These are phyloP conservation scores for Penicillium digitatum DNA, from an alignment of 2,329 filamentous ascomycete species.

Conservation along the genomic window DNA sequence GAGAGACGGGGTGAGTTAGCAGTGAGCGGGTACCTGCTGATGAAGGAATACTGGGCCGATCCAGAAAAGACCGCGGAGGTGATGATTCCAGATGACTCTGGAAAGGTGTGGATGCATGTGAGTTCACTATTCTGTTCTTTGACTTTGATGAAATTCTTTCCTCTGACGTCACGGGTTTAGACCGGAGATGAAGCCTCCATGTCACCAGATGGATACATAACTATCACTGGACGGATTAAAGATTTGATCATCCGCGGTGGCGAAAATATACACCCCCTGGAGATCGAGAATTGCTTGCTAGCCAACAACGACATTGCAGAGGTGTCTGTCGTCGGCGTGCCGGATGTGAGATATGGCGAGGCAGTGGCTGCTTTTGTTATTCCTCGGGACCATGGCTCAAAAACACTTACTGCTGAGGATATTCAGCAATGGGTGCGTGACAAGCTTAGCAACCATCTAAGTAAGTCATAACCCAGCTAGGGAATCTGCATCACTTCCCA, in stretches of 20 bases:
- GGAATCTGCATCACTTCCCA: not conserved
- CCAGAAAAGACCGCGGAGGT: slow-evolving; percentile 65
- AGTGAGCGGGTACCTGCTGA: slow-evolving; percentile 78
- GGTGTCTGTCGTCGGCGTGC: slow-evolving; percentile 76
- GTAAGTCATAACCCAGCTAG: slow-evolving; percentile 37
- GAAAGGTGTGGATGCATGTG: slow-evolving; percentile 72
- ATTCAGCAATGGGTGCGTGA: slow-evolving; percentile 69
- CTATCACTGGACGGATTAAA: slow-evolving; percentile 88
- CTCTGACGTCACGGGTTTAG: slow-evolving; percentile 36
- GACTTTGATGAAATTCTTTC: not conserved
- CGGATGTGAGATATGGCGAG: slow-evolving; percentile 80
- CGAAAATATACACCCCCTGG: slow-evolving; percentile 92
- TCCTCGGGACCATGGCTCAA: slow-evolving; percentile 36
- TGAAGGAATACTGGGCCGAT: slow-evolving; percentile 88
- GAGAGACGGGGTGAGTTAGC: slow-evolving; percentile 75
- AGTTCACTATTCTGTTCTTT: slow-evolving; percentile 16
- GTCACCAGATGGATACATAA: slow-evolving; percentile 76
- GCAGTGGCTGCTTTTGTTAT: slow-evolving; percentile 80
- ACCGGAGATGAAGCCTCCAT: slow-evolving; percentile 89
- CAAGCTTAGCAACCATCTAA: slow-evolving; percentile 67
- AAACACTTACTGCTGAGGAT: slow-evolving; percentile 52
- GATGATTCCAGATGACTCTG: slow-evolving; percentile 54
- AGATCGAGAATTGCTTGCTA: slow-evolving; percentile 85
- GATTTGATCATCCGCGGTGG: slow-evolving; percentile 93
- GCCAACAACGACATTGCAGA: slow-evolving; percentile 67